Percentiles rank a stretch among this genome's conserved stretches.
These are phyloP conservation scores for Endoconidiophora laricicola DNA, from an alignment of 2,329 filamentous ascomycete genomes.

Conservation along the genomic window DNA sequence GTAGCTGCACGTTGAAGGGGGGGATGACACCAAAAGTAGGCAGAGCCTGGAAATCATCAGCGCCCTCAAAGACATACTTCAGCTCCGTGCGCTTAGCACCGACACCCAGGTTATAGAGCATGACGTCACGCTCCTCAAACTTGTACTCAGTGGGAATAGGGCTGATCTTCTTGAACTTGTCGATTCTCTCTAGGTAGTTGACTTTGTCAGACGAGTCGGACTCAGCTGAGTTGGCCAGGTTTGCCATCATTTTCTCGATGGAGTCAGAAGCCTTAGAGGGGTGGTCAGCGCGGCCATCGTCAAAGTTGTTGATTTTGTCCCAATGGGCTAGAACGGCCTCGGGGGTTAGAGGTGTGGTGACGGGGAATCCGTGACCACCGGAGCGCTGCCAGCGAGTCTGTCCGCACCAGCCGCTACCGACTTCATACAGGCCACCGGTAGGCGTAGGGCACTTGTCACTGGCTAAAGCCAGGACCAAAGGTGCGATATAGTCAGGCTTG, in stretches of 20 bases:
- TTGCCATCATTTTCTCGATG: constrained; percentile 59
- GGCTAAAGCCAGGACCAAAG: constrained; percentile 68
- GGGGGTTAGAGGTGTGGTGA: constrained; percentile 67
- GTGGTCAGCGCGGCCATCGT: constrained; percentile 73
- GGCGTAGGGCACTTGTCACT: constrained; percentile 75
- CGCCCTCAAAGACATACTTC: constrained; percentile 74
- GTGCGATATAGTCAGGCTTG: constrained; percentile 97
- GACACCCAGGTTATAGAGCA: constrained; percentile 89
- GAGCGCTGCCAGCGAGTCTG: constrained; percentile 89
- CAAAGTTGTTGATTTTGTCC: constrained; percentile 70
- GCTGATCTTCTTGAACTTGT: constrained; percentile 55
- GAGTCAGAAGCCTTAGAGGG: constrained; percentile 65
- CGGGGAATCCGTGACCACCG: constrained; percentile 78
- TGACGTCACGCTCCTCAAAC: constrained; percentile 74
- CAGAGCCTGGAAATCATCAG: constrained; percentile 81
- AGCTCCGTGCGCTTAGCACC: constrained; percentile 85
- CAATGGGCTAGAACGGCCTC: constrained; percentile 67
- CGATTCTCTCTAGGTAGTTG: constrained; percentile 58
- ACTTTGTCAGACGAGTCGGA: constrained; percentile 37
- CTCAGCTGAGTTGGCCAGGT: constrained; percentile 62
- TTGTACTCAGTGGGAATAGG: constrained; percentile 57
- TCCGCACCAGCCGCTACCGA: constrained; percentile 84
- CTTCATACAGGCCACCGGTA: constrained; percentile 83
- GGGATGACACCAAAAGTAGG: constrained; percentile 95
- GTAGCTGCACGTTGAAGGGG: constrained; percentile 68